Evolutionary conservation across 352 stramenopile genomes (phyloP), one percentile per base, ranked within the genome.

Genomic region (Blastocystis sp.): DNA sequence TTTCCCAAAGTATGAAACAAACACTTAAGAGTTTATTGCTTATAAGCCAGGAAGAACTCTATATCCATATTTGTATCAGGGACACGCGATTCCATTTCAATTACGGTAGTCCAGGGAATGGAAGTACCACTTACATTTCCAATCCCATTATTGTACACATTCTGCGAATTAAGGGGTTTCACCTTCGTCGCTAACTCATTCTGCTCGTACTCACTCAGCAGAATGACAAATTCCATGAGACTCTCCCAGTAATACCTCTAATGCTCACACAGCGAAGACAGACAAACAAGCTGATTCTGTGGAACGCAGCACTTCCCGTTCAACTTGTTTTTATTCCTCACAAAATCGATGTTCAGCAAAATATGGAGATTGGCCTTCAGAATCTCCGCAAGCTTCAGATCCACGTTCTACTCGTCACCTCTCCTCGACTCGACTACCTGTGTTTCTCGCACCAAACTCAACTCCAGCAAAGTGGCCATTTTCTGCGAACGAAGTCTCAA

Each of bases 201-300:
- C 73, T 26, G 11, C 53, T 85, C 73, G 20, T 85, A 85, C 8
- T 65, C 73, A 20, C 5, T 11, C 45, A 85, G 50, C 13, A 85
- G 26, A 9, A 55, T 50, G 24, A 66, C 53, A 45, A 50, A 85
- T 55, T 85, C 73, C 16, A 68, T 5, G 20, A 85, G 37, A n/a
- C 73, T 85, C n/a, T 66, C 26, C 73, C 73, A 85, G 47, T 85
- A 85, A 30, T 85, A 85, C 5, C 53, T 85, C 73, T 85, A 85
- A 13, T 8, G 18, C 39, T 68, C 13, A 53, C 20, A 24, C 13
- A 13, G 13, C 13, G 20, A 16, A 8, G 34, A 16, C 9, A 6
- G 2, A 13, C 24, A 16, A 41, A 85, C 73, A 8, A 85, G n/a
- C 45, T 85, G 73, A 45, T 85, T 85, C 5, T n/a, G 20, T 18